Base-by-base conservation (phyloP, 331 rosid species). In the Phaseolus coccineus region DNA sequence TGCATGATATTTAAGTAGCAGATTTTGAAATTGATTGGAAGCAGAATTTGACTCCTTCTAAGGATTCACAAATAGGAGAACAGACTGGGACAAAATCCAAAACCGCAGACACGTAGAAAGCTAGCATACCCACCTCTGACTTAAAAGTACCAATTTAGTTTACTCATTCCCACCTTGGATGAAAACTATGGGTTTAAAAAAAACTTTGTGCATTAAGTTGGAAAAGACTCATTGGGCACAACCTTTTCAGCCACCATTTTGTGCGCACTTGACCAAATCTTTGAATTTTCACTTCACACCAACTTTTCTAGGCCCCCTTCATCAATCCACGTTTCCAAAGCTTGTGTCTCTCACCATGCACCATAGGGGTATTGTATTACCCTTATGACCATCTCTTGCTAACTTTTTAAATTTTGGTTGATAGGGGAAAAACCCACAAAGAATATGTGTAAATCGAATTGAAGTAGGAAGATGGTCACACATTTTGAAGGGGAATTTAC, bases 211-310 rank as follows among this genome's bases (percentile, higher is more conserved):
- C 25, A 24, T 71, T 69, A 80, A 9, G 28, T 71, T 83, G 82
- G 74, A 81, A 87, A 62, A 77, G 65, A 53, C 66, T 63, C 68
- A 24, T 77, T 35, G 79, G 58, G 69, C 22, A 35, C 46, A 46
- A 28, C 68, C 75, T 80, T 84, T 80, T 72, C 77, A 63, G 78
- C 72, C 58, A 19, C 77, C 59, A 71, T 57, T 47, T 65, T 27
- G 72, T 76, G 80, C 62, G 87, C 88, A 84, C 84, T 35, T 64
- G 76, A 77, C 85, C 84, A 82, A 84, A 80, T 73, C 83, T 77
- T 82, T 84, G 69, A 71, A 64, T 71, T 76, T 82, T 39, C 76
- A 55, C 62, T 64, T 70, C 9, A 22, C 63, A 2, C 28, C 3
- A 50, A 53, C 63, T 51, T 75, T 74, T 37, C 16, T 35, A 28